These are phyloP conservation scores for Trifolium repens DNA, from an alignment of 306 rosid genomes.

Conservation along the genomic window DNA sequence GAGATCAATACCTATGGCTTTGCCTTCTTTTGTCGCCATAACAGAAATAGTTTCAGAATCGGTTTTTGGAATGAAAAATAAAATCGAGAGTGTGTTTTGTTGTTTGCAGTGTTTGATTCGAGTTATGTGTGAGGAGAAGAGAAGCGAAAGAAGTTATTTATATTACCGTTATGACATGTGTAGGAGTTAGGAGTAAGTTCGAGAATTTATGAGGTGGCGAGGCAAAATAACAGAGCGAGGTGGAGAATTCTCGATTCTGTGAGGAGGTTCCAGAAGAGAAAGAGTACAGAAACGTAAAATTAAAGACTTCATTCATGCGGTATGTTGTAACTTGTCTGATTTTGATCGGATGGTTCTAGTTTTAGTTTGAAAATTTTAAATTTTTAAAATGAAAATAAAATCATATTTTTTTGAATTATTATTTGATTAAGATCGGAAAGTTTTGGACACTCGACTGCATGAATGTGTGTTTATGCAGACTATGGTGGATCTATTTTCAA, in stretches of 20 bases:
- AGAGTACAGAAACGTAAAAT: no score
- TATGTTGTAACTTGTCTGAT: no score
- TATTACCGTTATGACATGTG: not conserved
- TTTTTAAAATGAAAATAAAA: no score
- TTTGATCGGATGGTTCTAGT: no score
- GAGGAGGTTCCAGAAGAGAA: constrained; percentile 35
- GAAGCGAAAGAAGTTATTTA: not conserved
- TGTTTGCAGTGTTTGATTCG: not conserved
- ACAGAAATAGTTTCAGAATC: not conserved
- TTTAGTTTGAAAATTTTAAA: no score
- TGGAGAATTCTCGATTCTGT: constrained; percentile 54
- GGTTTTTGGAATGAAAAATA: not conserved
- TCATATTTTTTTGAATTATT: no score
- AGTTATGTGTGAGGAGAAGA: not conserved
- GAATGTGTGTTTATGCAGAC: no score
- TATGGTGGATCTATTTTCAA: no score
- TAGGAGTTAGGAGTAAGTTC: not conserved
- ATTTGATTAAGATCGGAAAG: no score
- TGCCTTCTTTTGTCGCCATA: constrained; percentile 78
- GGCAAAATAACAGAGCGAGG: not conserved
- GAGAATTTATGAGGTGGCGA: constrained; percentile 23
- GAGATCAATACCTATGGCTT: constrained; percentile 87
- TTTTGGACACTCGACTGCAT: no score
- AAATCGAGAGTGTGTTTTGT: not conserved
- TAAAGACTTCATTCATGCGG: no score